phyloP scores from a whole-genome alignment of 345 rosid species.

The Euphorbia pulcherrima region DNA sequence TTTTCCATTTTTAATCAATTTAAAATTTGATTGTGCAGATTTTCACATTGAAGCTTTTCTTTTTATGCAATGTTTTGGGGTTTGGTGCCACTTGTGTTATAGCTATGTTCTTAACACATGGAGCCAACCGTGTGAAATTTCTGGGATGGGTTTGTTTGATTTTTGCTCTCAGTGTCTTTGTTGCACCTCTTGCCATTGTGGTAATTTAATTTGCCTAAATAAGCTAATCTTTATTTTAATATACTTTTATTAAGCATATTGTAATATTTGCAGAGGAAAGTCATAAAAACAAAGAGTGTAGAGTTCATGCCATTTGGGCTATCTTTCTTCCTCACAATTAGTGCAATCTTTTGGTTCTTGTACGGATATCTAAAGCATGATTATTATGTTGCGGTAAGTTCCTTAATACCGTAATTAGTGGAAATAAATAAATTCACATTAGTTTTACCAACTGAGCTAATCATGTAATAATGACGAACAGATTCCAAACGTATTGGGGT shows the following conservation, averaged over 20 bases:
- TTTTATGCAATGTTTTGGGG: slow-evolving; percentile 49
- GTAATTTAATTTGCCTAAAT: slow-evolving; percentile 44
- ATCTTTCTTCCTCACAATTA: slow-evolving; percentile 71
- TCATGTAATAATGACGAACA: slow-evolving; percentile 21
- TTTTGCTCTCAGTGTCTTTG: slow-evolving; percentile 62
- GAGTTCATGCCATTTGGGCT: slow-evolving; percentile 78
- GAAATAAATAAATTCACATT: not conserved
- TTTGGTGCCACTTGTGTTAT: slow-evolving; percentile 46
- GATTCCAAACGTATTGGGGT: slow-evolving; percentile 82
- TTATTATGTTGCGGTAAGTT: slow-evolving; percentile 63
- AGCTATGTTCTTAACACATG: slow-evolving; percentile 45
- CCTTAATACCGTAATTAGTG: not conserved
- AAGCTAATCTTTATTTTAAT: not conserved
- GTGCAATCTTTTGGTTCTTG: slow-evolving; percentile 89
- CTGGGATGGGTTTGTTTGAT: slow-evolving; percentile 81
- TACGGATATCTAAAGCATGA: slow-evolving; percentile 68
- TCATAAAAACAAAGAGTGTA: slow-evolving; percentile 70
- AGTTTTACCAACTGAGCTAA: too few species aligned
- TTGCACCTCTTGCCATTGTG: slow-evolving; percentile 78
- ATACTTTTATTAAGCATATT: not conserved
- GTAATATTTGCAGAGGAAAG: slow-evolving; percentile 57
- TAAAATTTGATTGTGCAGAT: slow-evolving; percentile 30
- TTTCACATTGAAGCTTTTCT: slow-evolving; percentile 41
- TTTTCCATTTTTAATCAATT: too few species aligned
- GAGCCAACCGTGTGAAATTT: slow-evolving; percentile 32